phyloP scores from a whole-genome alignment of 352 stramenopile genomes.

The Pythium monospermum region DNA sequence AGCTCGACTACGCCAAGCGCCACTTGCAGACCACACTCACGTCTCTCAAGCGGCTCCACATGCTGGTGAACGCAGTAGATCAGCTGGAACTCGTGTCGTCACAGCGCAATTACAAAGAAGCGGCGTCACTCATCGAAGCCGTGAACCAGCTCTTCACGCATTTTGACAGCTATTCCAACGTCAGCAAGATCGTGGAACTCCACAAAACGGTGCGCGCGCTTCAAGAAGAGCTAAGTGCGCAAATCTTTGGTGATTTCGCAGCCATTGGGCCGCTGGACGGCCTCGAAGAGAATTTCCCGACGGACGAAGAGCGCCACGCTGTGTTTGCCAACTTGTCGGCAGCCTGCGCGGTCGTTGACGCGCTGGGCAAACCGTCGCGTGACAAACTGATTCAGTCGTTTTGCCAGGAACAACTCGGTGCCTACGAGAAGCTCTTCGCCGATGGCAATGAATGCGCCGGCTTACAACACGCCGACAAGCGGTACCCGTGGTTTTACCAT shows the following conservation, averaged over 20 bases:
- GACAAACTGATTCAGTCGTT: constrained; percentile 71
- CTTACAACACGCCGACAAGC: constrained; percentile 58
- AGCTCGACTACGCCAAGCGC: constrained; percentile 97
- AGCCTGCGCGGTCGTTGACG: constrained; percentile 63
- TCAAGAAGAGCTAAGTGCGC: constrained; percentile 79
- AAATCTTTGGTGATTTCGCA: constrained; percentile 91
- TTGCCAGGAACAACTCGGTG: constrained; percentile 56
- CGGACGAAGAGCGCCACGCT: constrained; percentile 52
- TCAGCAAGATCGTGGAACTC: constrained; percentile 93
- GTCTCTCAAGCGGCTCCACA: constrained; percentile 96
- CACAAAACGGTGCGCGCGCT: constrained; percentile 87
- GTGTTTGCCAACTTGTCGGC: constrained; percentile 67
- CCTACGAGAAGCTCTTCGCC: constrained; percentile 64
- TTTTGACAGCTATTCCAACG: constrained; percentile 94
- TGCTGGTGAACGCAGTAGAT: constrained; percentile 96
- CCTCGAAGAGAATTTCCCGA: constrained; percentile 69
- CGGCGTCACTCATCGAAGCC: constrained; percentile 95
- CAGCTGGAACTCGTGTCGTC: constrained; percentile 83
- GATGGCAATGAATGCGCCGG: constrained; percentile 45
- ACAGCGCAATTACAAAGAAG: constrained; percentile 90
- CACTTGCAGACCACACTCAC: constrained; percentile 95
- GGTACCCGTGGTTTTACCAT: constrained; percentile 82
- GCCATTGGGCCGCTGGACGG: constrained; percentile 67
- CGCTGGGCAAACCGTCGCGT: constrained; percentile 57
- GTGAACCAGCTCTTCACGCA: constrained; percentile 94